phyloP scores from a whole-genome alignment of 108 stramenopile species.

The Aureococcus anophagefferens region DNA sequence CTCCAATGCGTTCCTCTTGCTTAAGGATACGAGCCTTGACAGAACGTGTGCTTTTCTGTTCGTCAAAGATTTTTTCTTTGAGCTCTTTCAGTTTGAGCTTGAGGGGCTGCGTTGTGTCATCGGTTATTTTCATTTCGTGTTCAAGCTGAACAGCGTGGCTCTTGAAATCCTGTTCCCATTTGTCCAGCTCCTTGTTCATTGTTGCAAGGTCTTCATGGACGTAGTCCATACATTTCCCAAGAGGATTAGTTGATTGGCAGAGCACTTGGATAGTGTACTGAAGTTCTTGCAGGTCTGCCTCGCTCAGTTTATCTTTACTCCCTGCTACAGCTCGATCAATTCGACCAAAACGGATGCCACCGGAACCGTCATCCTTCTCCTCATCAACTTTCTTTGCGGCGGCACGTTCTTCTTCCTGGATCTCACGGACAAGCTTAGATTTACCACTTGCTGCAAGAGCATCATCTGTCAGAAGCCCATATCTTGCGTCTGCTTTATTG shows the following conservation, averaged over 20 bases:
- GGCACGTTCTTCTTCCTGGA: conserved; percentile 28
- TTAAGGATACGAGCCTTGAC: conserved; percentile 11
- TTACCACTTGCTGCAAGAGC: conserved; percentile 3
- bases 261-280: conserved; percentile 49
- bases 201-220: conserved; percentile 45
- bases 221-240: conserved; percentile 59
- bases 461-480: conserved; percentile 2
- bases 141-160: conserved; percentile 23
- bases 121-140: conserved; percentile 21
- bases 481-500: neutral
- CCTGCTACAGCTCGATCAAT: conserved; percentile 3
- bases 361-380: conserved; percentile 9
- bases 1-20: conserved; percentile 7
- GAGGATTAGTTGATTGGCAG: conserved; percentile 50
- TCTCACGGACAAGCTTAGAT: conserved; percentile 37
- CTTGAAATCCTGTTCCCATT: conserved; percentile 34
- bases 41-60: neutral
- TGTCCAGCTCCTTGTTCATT: conserved; percentile 46
- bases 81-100: conserved; percentile 35
- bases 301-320: conserved; percentile 5
- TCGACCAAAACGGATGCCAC: conserved; percentile 24
- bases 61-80: conserved; percentile 35
- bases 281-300: conserved; percentile 38
- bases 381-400: conserved; percentile 19
- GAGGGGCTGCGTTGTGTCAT: conserved; percentile 30